A percentile compares a stretch with the other conserved stretches of the same genome.
Conservation (phyloP, 441 rosid genomes). For the Pelargonium myrrhifolium region DNA sequence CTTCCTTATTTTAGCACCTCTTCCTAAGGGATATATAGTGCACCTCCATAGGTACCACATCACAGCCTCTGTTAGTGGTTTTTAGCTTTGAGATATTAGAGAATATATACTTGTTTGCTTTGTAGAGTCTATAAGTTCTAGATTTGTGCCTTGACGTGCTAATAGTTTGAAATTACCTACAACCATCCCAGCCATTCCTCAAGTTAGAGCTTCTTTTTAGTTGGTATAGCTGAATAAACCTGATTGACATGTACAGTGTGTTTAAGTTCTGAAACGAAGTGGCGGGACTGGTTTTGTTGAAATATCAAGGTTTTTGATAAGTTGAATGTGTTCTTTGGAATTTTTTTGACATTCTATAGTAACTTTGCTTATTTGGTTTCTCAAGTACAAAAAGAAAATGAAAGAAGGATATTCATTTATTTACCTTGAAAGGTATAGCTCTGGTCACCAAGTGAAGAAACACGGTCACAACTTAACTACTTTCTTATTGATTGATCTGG, state of each 20-base stretch:
- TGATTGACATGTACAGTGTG: constrained; percentile 21
- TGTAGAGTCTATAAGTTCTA: constrained; percentile 13
- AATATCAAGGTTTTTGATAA: not conserved
- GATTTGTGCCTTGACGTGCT: constrained; percentile 5
- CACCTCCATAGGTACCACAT: not conserved
- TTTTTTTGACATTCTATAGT: too few species aligned
- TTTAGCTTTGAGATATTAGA: not conserved
- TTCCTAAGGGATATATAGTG: too few species aligned
- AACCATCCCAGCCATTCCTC: not conserved
- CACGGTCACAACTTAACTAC: too few species aligned
- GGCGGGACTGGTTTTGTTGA: constrained; percentile 5
- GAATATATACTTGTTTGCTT: not conserved
- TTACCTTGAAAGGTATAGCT: too few species aligned
- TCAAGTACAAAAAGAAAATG: too few species aligned
- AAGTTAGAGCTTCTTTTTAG: constrained; percentile 12
- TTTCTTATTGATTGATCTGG: too few species aligned
- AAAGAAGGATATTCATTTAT: too few species aligned
- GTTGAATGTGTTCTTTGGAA: too few species aligned
- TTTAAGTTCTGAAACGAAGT: not conserved
- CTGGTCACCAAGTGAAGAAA: too few species aligned
- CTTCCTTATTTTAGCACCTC: too few species aligned
- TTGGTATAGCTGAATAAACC: constrained; percentile 13
- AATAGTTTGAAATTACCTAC: not conserved
- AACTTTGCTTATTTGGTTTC: too few species aligned
- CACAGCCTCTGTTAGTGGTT: not conserved